Evolutionary conservation across 2,329 filamentous ascomycete species (phyloP), one percentile per base, ranked within the genome.

Genomic region (Stenocarpella maydis): DNA sequence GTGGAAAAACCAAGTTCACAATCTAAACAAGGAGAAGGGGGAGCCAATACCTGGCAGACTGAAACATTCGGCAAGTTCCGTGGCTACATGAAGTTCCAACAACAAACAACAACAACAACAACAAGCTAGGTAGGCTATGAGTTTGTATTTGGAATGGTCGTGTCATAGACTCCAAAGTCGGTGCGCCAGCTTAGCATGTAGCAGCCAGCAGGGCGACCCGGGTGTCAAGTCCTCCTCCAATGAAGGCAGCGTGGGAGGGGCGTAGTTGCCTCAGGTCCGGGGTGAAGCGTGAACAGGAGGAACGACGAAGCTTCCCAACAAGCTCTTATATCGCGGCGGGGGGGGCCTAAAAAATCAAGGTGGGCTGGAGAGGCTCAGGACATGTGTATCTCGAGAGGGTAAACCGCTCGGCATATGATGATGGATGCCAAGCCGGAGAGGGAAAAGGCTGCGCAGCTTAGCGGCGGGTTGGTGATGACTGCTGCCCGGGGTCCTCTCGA

Each of bases 111-210:
- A 34, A n/a, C n/a, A n/a, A n/a, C n/a, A n/a, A n/a, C n/a, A n/a
- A n/a, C n/a, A n/a, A n/a, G n/a, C n/a, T n/a, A n/a, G n/a, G n/a
- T n/a, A 41, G 41, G 58, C 47, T 47, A 12, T 19, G 24, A 31
- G 58, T 47, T 47, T 61, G 54, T 24, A 39, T 49, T 69, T 43
- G 41, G 41, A 69, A 60, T 69, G 50, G 21, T 66, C 55, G 67
- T 69, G 67, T 69, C 67, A 69, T 69, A 66, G 67, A 69, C 67
- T 69, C 34, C 41, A 45, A 55, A 53, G 31, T 39, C 26, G 52
- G 41, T 52, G 65, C 61, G 34, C 52, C 61, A 66, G 53, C 67
- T n/a, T 64, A 39, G 67, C 61, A 69, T 66, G 61, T 58, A 58
- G 37, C 61, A 52, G 61, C 26, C 39, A 58, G 61, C 49, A 65